phyloP scores from a whole-genome alignment of 495 filamentous ascomycete species.

The Parachaetomium inaequale region DNA sequence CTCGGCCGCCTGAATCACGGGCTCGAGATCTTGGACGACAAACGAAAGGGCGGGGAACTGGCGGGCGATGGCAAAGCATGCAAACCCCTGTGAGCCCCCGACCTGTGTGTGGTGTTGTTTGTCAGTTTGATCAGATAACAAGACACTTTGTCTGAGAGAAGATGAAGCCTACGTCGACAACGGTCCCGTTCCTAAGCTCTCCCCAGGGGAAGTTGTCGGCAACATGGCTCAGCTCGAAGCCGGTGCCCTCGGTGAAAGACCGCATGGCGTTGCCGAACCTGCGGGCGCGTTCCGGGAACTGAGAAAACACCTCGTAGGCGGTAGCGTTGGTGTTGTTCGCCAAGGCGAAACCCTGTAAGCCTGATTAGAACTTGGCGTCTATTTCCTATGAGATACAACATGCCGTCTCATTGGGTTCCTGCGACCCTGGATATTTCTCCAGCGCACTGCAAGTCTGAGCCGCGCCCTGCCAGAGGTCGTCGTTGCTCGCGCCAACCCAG shows the following conservation, averaged over 20 bases:
- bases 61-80: conserved; percentile 6
- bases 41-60: neutral
- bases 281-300: neutral
- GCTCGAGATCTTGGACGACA: conserved; percentile 16
- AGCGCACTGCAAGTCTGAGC: neutral
- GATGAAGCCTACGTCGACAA: neutral
- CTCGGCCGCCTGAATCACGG: neutral
- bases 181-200: neutral
- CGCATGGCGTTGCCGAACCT: conserved; percentile 11
- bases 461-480: neutral
- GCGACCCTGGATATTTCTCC: conserved; percentile 8
- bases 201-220: conserved; percentile 3
- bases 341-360: neutral
- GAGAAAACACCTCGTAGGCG: neutral
- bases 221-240: neutral
- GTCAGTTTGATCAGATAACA: neutral
- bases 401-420: conserved; percentile 16
- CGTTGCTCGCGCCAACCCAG: neutral
- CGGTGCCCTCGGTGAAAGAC: neutral
- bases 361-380: neutral
- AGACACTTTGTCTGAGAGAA: neutral
- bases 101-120: neutral
- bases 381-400: neutral
- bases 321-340: neutral
- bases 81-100: conserved; percentile 9